Evolutionary conservation across 768 basidiomycete genomes (phyloP), one percentile per base, ranked within the genome.

Genomic region (Flagelloscypha sp.): DNA sequence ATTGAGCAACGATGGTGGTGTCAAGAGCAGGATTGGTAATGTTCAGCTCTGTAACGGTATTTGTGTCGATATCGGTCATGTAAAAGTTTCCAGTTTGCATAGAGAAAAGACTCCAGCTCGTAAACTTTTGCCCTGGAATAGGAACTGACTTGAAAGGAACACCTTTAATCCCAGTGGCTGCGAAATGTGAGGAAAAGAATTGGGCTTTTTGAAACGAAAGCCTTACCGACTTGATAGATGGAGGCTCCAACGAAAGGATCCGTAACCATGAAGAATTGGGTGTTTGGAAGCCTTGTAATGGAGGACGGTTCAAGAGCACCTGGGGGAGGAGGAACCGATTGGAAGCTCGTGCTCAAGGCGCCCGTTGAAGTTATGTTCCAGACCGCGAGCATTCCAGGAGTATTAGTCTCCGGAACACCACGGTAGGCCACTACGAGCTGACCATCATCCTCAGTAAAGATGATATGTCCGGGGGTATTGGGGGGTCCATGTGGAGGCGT

Each of bases 81-180:
- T 63, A 69, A 53, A 65, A 69, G 48, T 61, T 66, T 3, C 63
- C 62, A 1, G 63, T 66, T 50, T 61, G 55, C 27, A 46, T 40
- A 45, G 56, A 59, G 52, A 65, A 65, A 34, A 52, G 55, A 9
- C 58, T 58, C 67, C 66, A 69, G 50, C 67, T 67, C 1, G 61
- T 61, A 7, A 62, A 66, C 8, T 33, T 40, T 46, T 68, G 65
- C 6, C 64, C 65, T 7, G 49, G 41, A 33, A 68, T 64, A 10
- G 52, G 35, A 12, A 55, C 52, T n/a, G n/a, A n/a, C n/a, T n/a
- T n/a, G n/a, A n/a, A n/a, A n/a, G n/a, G n/a, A n/a, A n/a, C n/a
- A n/a, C n/a, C n/a, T n/a, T n/a, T n/a, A n/a, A n/a, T n/a, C n/a
- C n/a, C n/a, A n/a, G n/a, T n/a, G n/a, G n/a, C n/a, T n/a, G n/a